Base-by-base conservation (phyloP, 352 stramenopile species). In the Phytophthora pluvialis region DNA sequence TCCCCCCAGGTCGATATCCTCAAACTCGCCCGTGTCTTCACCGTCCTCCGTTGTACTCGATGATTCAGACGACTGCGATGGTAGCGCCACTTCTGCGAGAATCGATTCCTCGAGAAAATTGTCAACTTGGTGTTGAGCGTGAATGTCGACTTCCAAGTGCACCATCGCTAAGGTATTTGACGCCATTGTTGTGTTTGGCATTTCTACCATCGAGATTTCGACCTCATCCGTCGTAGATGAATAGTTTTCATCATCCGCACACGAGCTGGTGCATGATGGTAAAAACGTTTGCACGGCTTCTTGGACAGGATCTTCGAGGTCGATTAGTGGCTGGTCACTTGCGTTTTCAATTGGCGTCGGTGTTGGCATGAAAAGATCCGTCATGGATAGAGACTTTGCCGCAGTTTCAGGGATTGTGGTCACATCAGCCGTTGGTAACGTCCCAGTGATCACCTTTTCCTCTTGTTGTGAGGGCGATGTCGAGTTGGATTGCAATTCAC, bases 1-100 rank as follows among this genome's bases (percentile, higher is more conserved):
- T 36, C 54, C 49, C 18, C 28, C 36, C 5, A 68, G 35, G n/a
- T 68, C 44, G 18, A 64, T 52, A 21, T n/a, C 64, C 29, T 48
- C 36, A 26, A 64, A 64, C 13, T 51, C 46, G 1, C 15, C n/a
- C 3, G 36, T 26, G 13, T 43, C 26, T 15, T 26, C 50, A 15
- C 44, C 25, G 29, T 4, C 29, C 3, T 21, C 12, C 4, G 26
- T 7, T 25, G 12, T 7, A 21, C 13, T 46, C 3, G 12, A 18
- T 2, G 12, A n/a, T n/a, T 15, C 18, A 12, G 21, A 25, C 10
- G 12, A 32, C 10, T 25, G 18, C 32, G 13, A 40, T 32, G 31
- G 15, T n/a, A n/a, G 46, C n/a, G 4, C 15, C n/a, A n/a, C 29
- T 16, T 40, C 21, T 21, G 2, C 21, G 21, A 21, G 21, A 21